Percentiles rank a stretch among this genome's conserved stretches.
Evolutionary conservation across 306 rosid species (phyloP).

Genomic region (Castanopsis chinensis): DNA sequence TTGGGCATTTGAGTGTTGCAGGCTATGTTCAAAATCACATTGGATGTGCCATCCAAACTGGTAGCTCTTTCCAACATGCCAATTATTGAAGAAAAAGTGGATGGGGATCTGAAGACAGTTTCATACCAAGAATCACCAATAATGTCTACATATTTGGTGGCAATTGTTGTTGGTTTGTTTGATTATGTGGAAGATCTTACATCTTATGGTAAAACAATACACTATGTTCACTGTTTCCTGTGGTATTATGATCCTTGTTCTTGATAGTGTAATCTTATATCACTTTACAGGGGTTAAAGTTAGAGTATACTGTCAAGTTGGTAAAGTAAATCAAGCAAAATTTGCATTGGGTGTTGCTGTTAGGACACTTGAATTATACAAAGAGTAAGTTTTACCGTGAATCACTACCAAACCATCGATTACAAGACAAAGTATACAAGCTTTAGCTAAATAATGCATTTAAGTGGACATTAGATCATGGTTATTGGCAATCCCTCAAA

Average conservation of each 20-base stretch:
- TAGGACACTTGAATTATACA: slow-evolving; percentile 66
- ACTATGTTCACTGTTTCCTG: slow-evolving; percentile 2
- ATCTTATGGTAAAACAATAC: slow-evolving; percentile 57
- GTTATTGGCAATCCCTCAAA: background rate
- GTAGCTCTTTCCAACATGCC: slow-evolving; percentile 96
- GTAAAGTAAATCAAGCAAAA: slow-evolving; percentile 79
- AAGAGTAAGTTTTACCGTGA: slow-evolving; percentile 52
- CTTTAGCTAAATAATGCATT: background rate
- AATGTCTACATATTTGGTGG: slow-evolving; percentile 95
- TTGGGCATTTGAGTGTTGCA: slow-evolving; percentile 29
- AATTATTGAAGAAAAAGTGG: slow-evolving; percentile 53
- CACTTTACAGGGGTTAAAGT: slow-evolving; percentile 80
- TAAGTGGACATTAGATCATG: slow-evolving; percentile 12
- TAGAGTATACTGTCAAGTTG: slow-evolving; percentile 87
- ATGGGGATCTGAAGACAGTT: slow-evolving; percentile 63
- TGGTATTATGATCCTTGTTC: background rate
- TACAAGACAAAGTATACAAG: slow-evolving; percentile 1
- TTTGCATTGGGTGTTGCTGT: slow-evolving; percentile 86
- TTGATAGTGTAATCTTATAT: slow-evolving; percentile 44
- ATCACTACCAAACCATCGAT: background rate
- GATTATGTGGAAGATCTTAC: slow-evolving; percentile 90
- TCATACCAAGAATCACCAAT: slow-evolving; percentile 75
- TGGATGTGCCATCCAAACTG: slow-evolving; percentile 75
- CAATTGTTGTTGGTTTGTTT: slow-evolving; percentile 85
- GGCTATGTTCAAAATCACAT: slow-evolving; percentile 82